Conservation (phyloP, 768 basidiomycete genomes). For the Pleurotus giganteus region DNA sequence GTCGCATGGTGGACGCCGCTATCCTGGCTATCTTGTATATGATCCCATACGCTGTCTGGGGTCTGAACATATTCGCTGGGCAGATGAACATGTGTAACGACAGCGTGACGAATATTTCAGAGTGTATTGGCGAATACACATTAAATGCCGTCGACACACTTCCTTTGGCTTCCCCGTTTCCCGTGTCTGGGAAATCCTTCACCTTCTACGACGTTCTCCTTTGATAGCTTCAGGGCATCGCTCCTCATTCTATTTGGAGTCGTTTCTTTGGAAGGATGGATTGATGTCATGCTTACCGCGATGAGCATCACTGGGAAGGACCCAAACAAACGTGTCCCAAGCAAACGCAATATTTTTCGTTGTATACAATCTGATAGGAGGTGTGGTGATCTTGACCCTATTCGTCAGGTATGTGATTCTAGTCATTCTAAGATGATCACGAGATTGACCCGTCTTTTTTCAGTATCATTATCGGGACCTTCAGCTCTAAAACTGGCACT, state of each 20-base stretch:
- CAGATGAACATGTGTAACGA: slow-evolving; percentile 86
- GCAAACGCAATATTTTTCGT: slow-evolving; percentile 90
- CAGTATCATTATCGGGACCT: slow-evolving; percentile 96
- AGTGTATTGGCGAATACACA: slow-evolving; percentile 76
- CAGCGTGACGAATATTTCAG: slow-evolving; percentile 46
- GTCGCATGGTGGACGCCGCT: slow-evolving; percentile 86
- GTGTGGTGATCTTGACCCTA: slow-evolving; percentile 83
- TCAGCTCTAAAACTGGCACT: slow-evolving; percentile 80
- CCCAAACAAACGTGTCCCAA: slow-evolving; percentile 67
- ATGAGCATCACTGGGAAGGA: slow-evolving; percentile 73
- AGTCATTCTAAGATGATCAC: no score
- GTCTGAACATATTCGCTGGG: slow-evolving; percentile 89
- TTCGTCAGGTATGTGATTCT: slow-evolving; percentile 77
- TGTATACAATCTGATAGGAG: slow-evolving; percentile 89
- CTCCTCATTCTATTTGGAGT: slow-evolving; percentile 94
- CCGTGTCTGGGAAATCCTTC: slow-evolving; percentile 88
- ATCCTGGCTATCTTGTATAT: slow-evolving; percentile 87
- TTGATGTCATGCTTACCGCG: slow-evolving; percentile 84
- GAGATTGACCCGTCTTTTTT: slow-evolving; percentile 16
- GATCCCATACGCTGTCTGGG: slow-evolving; percentile 93
- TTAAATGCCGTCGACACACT: slow-evolving; percentile 53
- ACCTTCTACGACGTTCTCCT: slow-evolving; percentile 81
- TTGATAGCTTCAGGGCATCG: slow-evolving; percentile 82
- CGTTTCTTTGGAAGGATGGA: slow-evolving; percentile 94
- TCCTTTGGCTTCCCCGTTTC: slow-evolving; percentile 74